phyloP scores from a whole-genome alignment of 441 rosid species.

The Jatropha multifida region DNA sequence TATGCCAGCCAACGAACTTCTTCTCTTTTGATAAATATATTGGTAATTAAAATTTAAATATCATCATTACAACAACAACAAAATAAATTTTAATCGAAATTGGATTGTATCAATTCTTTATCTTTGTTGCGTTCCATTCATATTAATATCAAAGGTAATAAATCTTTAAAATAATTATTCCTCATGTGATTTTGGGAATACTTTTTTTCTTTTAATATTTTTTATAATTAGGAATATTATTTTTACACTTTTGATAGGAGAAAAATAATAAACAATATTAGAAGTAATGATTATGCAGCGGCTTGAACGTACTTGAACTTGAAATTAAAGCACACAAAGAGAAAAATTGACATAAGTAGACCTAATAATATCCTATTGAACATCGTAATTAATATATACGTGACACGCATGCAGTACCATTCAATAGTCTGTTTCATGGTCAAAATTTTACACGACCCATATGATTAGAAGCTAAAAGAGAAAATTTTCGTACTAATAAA shows the following conservation, averaged over 20 bases:
- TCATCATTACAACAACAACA: no score
- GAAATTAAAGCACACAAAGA: background rate
- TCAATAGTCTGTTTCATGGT: constrained; percentile 25
- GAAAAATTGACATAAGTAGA: constrained; percentile 12
- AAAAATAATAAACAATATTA: background rate
- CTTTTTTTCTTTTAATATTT: no score
- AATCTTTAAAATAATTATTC: no score
- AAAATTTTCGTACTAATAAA: background rate
- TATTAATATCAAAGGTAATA: no score
- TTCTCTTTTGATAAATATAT: background rate
- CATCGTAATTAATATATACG: constrained; percentile 26
- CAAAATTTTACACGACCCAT: constrained; percentile 40
- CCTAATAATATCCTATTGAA: constrained; percentile 36
- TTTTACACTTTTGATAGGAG: background rate
- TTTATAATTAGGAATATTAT: no score
- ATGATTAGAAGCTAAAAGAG: constrained; percentile 35
- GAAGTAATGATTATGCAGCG: background rate
- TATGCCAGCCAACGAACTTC: background rate
- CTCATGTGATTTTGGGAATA: no score
- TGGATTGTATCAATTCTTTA: no score
- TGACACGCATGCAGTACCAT: constrained; percentile 38
- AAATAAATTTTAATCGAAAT: no score
- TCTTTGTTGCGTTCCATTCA: no score
- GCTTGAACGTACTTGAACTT: background rate
- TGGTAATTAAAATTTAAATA: no score